A percentile compares a stretch with the other conserved stretches of the same genome.
Evolutionary conservation across 2,329 filamentous ascomycete genomes (phyloP).

Genomic region (Fusarium falciforme): DNA sequence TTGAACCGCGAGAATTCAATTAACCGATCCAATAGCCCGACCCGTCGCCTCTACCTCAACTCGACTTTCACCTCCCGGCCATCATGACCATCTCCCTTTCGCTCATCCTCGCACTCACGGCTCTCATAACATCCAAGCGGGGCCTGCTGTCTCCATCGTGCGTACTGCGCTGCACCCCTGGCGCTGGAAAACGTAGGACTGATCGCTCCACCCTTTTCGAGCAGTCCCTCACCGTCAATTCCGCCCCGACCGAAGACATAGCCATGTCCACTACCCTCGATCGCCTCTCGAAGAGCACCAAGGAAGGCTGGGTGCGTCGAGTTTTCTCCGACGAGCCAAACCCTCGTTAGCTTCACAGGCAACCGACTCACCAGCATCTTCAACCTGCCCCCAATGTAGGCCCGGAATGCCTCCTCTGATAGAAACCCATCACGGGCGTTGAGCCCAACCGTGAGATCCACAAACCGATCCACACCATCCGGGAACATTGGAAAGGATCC

Average conservation of each 20-base stretch:
- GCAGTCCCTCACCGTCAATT: too few relatives aligned
- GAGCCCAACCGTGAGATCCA: not conserved
- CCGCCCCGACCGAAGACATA: too few relatives aligned
- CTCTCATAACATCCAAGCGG: not conserved
- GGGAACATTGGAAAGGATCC: not conserved
- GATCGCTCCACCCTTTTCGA: not conserved
- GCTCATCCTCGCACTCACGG: not conserved
- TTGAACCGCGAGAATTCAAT: too few relatives aligned
- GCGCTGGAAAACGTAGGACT: not conserved
- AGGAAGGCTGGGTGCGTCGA: slow-evolving; percentile 13
- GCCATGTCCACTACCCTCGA: not conserved
- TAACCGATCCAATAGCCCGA: too few relatives aligned
- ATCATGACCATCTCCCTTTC: not conserved
- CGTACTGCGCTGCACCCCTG: not conserved
- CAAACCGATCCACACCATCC: not conserved
- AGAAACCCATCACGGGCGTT: not conserved
- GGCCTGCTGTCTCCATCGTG: not conserved
- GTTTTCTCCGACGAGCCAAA: slow-evolving; percentile 15
- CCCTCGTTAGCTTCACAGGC: not conserved
- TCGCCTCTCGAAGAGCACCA: not conserved
- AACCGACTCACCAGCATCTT: not conserved
- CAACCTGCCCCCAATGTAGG: not conserved
- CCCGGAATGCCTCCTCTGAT: not conserved
- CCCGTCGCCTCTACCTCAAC: not conserved
- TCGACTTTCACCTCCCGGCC: not conserved